phyloP scores from a whole-genome alignment of 2,329 filamentous ascomycete genomes.

The Alternaria sp. region DNA sequence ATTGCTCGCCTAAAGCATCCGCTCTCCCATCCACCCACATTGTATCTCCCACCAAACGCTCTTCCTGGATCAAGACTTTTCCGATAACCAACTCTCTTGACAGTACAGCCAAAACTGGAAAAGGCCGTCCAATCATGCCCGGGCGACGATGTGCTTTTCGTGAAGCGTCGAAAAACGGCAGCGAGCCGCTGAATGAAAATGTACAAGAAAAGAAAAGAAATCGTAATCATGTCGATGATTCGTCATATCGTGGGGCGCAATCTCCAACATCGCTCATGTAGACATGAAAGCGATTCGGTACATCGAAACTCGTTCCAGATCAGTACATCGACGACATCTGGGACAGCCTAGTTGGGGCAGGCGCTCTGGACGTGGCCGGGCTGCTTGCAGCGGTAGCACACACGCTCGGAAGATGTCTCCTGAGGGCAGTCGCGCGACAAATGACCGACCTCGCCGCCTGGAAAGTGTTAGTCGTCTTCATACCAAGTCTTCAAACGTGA shows the following conservation, averaged over 20 bases:
- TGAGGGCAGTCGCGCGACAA: conserved; percentile 95
- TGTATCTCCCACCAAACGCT: conserved; percentile 46
- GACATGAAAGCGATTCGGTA: conserved; percentile 31
- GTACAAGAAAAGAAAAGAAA: conserved; percentile 52
- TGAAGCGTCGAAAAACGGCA: conserved; percentile 50
- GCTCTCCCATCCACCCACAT: conserved; percentile 45
- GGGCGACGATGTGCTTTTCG: conserved; percentile 51
- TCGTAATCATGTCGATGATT: conserved; percentile 49
- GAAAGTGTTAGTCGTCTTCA: conserved; percentile 34
- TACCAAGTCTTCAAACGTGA: background rate
- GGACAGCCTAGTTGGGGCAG: conserved; percentile 77
- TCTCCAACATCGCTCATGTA: conserved; percentile 36
- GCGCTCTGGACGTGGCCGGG: conserved; percentile 90
- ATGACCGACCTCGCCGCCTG: conserved; percentile 85
- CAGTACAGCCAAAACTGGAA: conserved; percentile 43
- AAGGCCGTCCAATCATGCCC: conserved; percentile 51
- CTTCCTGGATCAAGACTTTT: conserved; percentile 48
- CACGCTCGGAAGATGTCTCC: conserved; percentile 88
- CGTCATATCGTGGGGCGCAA: conserved; percentile 40
- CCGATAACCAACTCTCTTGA: conserved; percentile 48
- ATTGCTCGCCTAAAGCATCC: conserved; percentile 46
- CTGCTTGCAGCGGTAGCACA: conserved; percentile 96
- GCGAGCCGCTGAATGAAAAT: conserved; percentile 53
- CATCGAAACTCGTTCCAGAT: conserved; percentile 43
- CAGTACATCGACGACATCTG: conserved; percentile 41